Evolutionary conservation across 2,329 filamentous ascomycete genomes (phyloP).

Genomic region (Fusarium sp.): DNA sequence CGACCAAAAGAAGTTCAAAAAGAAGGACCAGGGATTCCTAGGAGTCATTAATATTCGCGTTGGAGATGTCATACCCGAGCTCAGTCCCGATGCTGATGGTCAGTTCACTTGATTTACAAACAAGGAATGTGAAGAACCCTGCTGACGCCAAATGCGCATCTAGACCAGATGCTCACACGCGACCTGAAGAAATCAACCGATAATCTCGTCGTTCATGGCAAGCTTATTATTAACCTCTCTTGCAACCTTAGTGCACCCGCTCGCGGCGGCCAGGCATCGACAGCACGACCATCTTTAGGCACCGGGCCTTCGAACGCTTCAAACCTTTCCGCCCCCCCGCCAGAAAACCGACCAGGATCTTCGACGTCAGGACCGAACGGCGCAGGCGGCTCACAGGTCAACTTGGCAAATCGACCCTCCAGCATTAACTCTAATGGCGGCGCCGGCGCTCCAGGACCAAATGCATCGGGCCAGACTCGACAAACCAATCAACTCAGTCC

Average conservation of each 20-base stretch:
- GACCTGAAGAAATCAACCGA: slow-evolving; percentile 98
- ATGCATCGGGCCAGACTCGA: slow-evolving; percentile 48
- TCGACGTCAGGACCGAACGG: slow-evolving; percentile 64
- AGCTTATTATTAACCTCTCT: slow-evolving; percentile 95
- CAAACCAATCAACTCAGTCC: slow-evolving; percentile 74
- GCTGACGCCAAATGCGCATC: slow-evolving; percentile 33
- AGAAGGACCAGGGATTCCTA: slow-evolving; percentile 99
- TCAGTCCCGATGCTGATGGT: slow-evolving; percentile 93
- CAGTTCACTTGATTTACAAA: slow-evolving; percentile 50
- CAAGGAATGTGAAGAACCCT: slow-evolving; percentile 43
- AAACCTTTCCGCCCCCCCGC: slow-evolving; percentile 55
- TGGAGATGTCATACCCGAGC: slow-evolving; percentile 86
- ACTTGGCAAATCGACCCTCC: slow-evolving; percentile 59
- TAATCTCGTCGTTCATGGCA: slow-evolving; percentile 96
- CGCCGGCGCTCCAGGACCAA: slow-evolving; percentile 44
- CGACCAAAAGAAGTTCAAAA: slow-evolving; percentile 99
- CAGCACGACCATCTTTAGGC: slow-evolving; percentile 59
- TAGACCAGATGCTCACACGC: slow-evolving; percentile 97
- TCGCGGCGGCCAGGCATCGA: slow-evolving; percentile 60
- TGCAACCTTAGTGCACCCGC: slow-evolving; percentile 84
- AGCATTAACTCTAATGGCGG: slow-evolving; percentile 56
- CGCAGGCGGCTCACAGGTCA: slow-evolving; percentile 54
- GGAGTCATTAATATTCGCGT: slow-evolving; percentile 98
- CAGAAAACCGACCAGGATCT: slow-evolving; percentile 64
- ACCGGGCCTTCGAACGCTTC: slow-evolving; percentile 58